Conservation (phyloP, 257 asterid species). For the Fraxinus anomala region DNA sequence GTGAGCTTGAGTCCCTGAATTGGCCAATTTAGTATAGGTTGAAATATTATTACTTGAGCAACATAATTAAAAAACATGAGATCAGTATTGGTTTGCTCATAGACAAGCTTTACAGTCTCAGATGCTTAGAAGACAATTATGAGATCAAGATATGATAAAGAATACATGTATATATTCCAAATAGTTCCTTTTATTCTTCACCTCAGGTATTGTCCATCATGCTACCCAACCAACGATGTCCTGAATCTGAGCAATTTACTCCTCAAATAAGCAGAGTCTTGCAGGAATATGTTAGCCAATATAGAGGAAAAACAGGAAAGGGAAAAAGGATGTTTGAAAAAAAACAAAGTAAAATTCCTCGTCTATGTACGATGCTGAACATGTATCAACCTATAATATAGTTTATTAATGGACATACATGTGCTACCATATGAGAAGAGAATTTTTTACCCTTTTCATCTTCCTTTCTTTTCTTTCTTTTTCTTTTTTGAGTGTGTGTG, state of each 20-base stretch:
- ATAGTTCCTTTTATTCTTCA: background rate
- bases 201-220: background rate
- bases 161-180: background rate
- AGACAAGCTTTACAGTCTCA: background rate
- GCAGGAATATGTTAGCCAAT: background rate
- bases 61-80: background rate
- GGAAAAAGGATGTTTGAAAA: background rate
- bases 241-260: background rate
- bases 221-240: background rate
- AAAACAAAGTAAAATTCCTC: background rate
- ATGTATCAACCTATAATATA: background rate
- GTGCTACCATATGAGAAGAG: background rate
- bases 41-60: background rate
- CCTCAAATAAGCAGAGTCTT: background rate
- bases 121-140: background rate
- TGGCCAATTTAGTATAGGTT: background rate
- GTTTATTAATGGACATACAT: background rate
- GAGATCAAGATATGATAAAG: background rate
- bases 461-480: too few relatives aligned
- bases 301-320: background rate
- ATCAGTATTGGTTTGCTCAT: background rate
- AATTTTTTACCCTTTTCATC: background rate
- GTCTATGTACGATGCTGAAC: background rate
- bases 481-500: background rate
- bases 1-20: background rate